Evolutionary conservation across 1,284 basidiomycete genomes (phyloP).

Genomic region (Trametes hirsuta): DNA sequence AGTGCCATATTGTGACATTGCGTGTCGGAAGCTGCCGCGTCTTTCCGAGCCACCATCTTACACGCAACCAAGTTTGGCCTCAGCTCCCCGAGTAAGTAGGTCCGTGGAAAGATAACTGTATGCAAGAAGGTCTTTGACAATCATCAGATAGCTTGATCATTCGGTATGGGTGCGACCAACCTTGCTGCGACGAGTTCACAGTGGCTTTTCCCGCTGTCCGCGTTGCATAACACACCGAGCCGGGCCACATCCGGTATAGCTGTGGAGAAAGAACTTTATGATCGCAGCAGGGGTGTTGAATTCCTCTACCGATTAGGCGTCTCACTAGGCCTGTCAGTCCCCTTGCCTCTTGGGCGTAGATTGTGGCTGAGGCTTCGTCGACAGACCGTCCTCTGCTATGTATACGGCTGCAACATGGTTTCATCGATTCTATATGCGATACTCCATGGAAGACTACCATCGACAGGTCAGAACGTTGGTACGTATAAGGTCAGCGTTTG

Average conservation of each 20-base stretch:
- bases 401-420: slow-evolving; percentile 89
- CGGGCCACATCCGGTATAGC: slow-evolving; percentile 51
- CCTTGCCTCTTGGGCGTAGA: neutral
- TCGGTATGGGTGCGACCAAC: slow-evolving; percentile 20
- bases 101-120: too few relatives aligned
- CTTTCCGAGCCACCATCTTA: too few relatives aligned
- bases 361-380: slow-evolving; percentile 14
- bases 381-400: slow-evolving; percentile 76
- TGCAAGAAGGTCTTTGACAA: neutral
- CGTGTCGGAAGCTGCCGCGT: too few relatives aligned
- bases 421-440: slow-evolving; percentile 94
- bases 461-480: slow-evolving; percentile 57
- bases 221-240: slow-evolving; percentile 60
- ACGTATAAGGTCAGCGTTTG: neutral
- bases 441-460: slow-evolving; percentile 83
- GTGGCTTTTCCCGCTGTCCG: slow-evolving; percentile 71
- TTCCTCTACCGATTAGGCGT: slow-evolving; percentile 80
- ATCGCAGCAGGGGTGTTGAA: slow-evolving; percentile 77
- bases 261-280: slow-evolving; percentile 69
- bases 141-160: too few relatives aligned
- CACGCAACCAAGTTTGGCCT: too few relatives aligned
- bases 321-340: slow-evolving; percentile 69
- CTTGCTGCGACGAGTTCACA: slow-evolving; percentile 42
- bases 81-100: too few relatives aligned
- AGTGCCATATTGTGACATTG: too few relatives aligned